Conservation (phyloP, 2,329 filamentous ascomycete species). For the Bipolaris cookei region DNA sequence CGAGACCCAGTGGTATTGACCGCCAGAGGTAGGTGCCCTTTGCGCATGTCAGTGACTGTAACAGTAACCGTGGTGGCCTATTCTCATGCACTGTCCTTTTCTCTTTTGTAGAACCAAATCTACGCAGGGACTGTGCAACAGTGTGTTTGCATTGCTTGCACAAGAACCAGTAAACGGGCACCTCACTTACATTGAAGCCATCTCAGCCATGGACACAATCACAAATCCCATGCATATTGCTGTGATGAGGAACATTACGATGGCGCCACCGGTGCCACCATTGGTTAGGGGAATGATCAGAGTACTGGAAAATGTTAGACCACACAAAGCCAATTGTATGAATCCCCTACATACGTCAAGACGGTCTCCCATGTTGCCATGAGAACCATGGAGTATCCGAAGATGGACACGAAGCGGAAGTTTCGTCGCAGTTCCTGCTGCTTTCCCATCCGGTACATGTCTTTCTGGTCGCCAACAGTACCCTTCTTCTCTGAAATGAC, state of each 20-base stretch:
- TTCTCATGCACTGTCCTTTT: not conserved
- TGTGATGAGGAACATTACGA: slow-evolving; percentile 34
- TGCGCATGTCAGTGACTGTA: slow-evolving; percentile 2
- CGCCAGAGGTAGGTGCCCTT: slow-evolving; percentile 38
- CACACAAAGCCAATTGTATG: too few species aligned
- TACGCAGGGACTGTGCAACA: too few species aligned
- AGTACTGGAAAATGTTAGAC: slow-evolving; percentile 19
- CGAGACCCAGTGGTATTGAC: slow-evolving; percentile 41
- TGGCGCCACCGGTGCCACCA: slow-evolving; percentile 35
- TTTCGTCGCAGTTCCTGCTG: slow-evolving; percentile 35
- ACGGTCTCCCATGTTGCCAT: slow-evolving; percentile 39
- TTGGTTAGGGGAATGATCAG: slow-evolving; percentile 31
- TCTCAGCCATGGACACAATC: slow-evolving; percentile 38
- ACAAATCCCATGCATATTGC: slow-evolving; percentile 31
- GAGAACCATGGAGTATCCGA: slow-evolving; percentile 36
- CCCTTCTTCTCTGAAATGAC: not conserved
- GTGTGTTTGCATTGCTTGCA: too few species aligned
- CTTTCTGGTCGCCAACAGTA: slow-evolving; percentile 24
- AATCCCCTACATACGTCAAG: slow-evolving; percentile 17
- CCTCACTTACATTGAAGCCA: slow-evolving; percentile 25
- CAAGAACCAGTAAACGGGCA: not conserved
- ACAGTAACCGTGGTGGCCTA: not conserved
- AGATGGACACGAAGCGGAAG: slow-evolving; percentile 36
- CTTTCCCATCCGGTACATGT: slow-evolving; percentile 42
- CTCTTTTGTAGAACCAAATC: too few species aligned